These are phyloP conservation scores for Volutella citrinella DNA, from an alignment of 2,329 filamentous ascomycete genomes.

Conservation along the genomic window DNA sequence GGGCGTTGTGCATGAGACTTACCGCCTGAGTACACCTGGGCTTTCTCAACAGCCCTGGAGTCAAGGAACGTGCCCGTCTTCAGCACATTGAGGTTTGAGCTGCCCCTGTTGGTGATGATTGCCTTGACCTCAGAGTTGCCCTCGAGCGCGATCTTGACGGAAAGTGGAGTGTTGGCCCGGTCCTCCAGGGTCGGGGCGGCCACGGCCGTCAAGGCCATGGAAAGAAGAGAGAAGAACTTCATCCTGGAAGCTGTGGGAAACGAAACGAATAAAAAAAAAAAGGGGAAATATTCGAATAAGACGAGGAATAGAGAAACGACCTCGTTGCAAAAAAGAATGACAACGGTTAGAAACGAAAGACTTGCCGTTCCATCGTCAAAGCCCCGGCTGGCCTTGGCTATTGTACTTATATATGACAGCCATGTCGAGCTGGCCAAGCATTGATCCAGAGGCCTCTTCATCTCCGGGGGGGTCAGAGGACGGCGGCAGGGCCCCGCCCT, in stretches of 20 bases:
- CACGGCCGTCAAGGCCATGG: background rate
- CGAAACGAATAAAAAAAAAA: background rate
- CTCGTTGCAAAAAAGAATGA: background rate
- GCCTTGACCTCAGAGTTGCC: conserved; percentile 47
- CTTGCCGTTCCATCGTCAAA: too few relatives aligned
- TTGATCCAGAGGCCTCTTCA: too few relatives aligned
- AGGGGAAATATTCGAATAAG: background rate
- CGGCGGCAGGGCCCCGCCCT: too few relatives aligned
- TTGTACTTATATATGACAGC: too few relatives aligned
- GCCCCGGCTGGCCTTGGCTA: too few relatives aligned
- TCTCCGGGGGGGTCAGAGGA: too few relatives aligned
- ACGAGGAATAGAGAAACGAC: background rate
- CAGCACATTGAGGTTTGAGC: conserved; percentile 41
- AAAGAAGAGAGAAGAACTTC: background rate
- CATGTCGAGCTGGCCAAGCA: too few relatives aligned
- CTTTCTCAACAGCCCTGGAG: conserved; percentile 45
- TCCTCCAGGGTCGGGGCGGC: too few relatives aligned
- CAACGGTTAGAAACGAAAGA: too few relatives aligned
- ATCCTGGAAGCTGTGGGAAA: background rate
- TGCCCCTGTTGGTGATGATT: conserved; percentile 46
- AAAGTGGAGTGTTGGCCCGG: too few relatives aligned
- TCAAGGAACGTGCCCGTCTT: conserved; percentile 49
- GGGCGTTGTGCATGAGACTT: too few relatives aligned
- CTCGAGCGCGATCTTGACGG: background rate
- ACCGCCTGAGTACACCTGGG: conserved; percentile 33